Evolutionary conservation across 371 early-diverging fungal genomes (phyloP), one percentile per base, ranked within the genome.

Genomic region (Nematocida minor): DNA sequence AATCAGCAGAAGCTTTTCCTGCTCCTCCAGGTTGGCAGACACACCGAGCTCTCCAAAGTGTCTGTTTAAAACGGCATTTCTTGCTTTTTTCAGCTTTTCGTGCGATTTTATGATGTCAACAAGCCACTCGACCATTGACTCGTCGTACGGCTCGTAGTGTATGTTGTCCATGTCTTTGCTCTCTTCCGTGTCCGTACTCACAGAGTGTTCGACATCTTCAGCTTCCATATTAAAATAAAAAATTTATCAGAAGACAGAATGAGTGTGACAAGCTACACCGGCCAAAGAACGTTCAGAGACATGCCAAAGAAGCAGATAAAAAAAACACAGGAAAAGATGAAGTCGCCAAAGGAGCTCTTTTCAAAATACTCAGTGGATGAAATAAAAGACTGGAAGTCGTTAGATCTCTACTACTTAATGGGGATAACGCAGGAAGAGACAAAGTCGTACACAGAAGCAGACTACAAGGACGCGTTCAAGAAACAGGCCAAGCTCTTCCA

Each of bases 391-490:
- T 70, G 80, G 77, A 80, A 67, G 55, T 57, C 80, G 20, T 20
- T 85, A 1, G 83, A 85, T 66, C 60, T 85, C 32, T 85, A 85
- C 78, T 81, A 80, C 31, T 49, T 83, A 9, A 47, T 85, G 55
- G 85, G 81, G 36, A 11, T 85, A 27, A 74, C 79, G 29, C 36
- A 46, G 34, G 80, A 79, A 11, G 47, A 79, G 34, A 40, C 62
- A 18, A 53, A 69, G 36, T 29, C 46, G 22, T 80, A 82, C 32
- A 80, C 82, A 2, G 46, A 62, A 34, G 14, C 16, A 55, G 44
- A 81, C 2, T 64, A 82, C 38, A 68, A 70, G 18, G 54, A 78
- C 47, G 80, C 67, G 14, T 60, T 48, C 38, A 74, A 55, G 55
- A 69, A 47, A 25, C 82, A 82, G 53, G 74, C 68, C 42, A 67